Base-by-base conservation (phyloP, 2,329 filamentous ascomycete genomes). In the Calonectria henricotiae region DNA sequence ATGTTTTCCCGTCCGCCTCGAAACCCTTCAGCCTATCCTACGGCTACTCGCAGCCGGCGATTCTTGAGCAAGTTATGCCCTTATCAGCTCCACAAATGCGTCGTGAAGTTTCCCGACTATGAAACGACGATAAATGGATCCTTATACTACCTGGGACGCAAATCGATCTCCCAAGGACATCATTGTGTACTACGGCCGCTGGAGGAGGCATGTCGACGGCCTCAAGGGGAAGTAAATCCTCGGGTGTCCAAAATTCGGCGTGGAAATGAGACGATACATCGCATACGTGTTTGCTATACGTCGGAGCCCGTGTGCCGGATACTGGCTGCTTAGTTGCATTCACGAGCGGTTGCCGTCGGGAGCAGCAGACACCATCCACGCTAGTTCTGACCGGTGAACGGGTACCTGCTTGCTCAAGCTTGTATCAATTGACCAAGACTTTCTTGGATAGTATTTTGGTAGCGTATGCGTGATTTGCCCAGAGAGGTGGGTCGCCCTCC, bases 141-240 rank as follows among this genome's bases (percentile, higher is more conserved):
- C 30, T 64, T 27, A 3, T 3, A 8, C n/a, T 43, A 7, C 23
- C 20, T 37, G 37, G 43, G 17, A 55, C n/a, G n/a, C n/a, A 12
- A 15, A 32, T 25, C 37, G 12, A 15, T 8, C 39, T 32, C 39
- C 17, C 47, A 47, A 58, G 39, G 17, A 27, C 49, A 55, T 30
- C 41, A 9, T n/a, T 11, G 62, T 65, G 62, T 65, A 35, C 55
- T 47, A 23, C 17, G 8, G 6, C 13, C 25, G 25, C 37, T 20
- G 62, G 62, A 55, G n/a, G 25, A 44, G 27, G 37, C 39, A 55
- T 65, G 62, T 44, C 15, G 35, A 65, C 8, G n/a, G 47, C 62
- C n/a, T 12, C 35, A 55, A 65, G 3, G 35, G 47, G 62, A 65
- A 65, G 12, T 15, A 63, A 44, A 20, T 62, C 41, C 4, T 32